Conservation (phyloP, 2,329 filamentous ascomycete genomes). For the Phyllosticta capitalensis region DNA sequence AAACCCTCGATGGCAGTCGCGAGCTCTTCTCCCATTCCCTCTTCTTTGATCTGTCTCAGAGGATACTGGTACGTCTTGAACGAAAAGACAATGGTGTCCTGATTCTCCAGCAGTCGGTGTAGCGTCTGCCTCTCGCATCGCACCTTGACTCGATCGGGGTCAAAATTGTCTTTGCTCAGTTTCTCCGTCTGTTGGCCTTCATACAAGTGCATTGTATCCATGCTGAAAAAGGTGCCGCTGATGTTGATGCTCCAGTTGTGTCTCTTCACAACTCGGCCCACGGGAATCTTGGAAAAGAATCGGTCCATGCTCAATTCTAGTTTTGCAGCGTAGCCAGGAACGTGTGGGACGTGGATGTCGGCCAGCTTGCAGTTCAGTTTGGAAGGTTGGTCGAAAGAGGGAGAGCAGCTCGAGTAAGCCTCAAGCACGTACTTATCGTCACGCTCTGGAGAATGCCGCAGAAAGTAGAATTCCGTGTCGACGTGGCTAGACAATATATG, state of each 20-base stretch:
- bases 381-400: slow-evolving; percentile 45
- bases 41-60: slow-evolving; percentile 45
- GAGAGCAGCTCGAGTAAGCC: slow-evolving; percentile 48
- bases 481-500: slow-evolving; percentile 42
- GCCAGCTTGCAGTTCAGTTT: slow-evolving; percentile 46
- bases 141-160: slow-evolving; percentile 26
- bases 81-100: slow-evolving; percentile 34
- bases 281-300: slow-evolving; percentile 46
- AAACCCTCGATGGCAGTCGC: slow-evolving; percentile 52
- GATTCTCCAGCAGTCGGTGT: slow-evolving; percentile 45
- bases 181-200: slow-evolving; percentile 22
- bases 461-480: slow-evolving; percentile 52
- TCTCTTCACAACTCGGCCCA: slow-evolving; percentile 46
- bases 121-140: slow-evolving; percentile 53
- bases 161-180: slow-evolving; percentile 6
- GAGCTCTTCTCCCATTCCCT: slow-evolving; percentile 45
- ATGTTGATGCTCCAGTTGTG: slow-evolving; percentile 45
- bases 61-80: slow-evolving; percentile 56
- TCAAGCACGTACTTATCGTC: slow-evolving; percentile 43
- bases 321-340: slow-evolving; percentile 49
- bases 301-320: slow-evolving; percentile 52
- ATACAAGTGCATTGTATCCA: slow-evolving; percentile 36
- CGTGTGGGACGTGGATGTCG: slow-evolving; percentile 46
- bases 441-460: slow-evolving; percentile 34
- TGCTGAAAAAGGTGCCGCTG: slow-evolving; percentile 29